A percentile compares a stretch with the other conserved stretches of the same genome.
phyloP scores from a whole-genome alignment of 495 filamentous ascomycete species.

The Penicillium verhagenii region DNA sequence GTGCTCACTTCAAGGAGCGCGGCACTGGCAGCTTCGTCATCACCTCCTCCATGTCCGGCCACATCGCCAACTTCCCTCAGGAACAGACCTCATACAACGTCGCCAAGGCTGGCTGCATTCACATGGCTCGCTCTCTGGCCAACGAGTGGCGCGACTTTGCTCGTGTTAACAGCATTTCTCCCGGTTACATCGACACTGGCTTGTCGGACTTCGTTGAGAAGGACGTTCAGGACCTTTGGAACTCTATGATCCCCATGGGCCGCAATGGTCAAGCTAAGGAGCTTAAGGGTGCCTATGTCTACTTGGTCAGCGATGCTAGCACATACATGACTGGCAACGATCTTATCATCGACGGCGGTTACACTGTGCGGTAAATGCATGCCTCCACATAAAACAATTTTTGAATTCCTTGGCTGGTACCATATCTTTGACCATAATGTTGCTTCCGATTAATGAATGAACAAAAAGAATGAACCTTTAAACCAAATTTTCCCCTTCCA shows the following conservation, averaged over 20 bases:
- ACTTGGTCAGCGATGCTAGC: slow-evolving; percentile 70
- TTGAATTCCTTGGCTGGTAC: background rate
- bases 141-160: slow-evolving; percentile 81
- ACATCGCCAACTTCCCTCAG: slow-evolving; percentile 76
- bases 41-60: slow-evolving; percentile 67
- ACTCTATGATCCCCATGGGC: slow-evolving; percentile 72
- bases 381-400: slow-evolving; percentile 7
- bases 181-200: slow-evolving; percentile 79
- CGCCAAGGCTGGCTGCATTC: slow-evolving; percentile 63
- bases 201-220: slow-evolving; percentile 71
- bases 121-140: slow-evolving; percentile 59
- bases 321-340: slow-evolving; percentile 84
- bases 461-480: background rate
- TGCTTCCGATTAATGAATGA: slow-evolving; percentile 2
- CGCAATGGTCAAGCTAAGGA: slow-evolving; percentile 75
- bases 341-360: slow-evolving; percentile 71
- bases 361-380: slow-evolving; percentile 39
- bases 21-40: slow-evolving; percentile 62
- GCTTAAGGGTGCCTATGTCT: slow-evolving; percentile 81
- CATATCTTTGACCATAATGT: background rate
- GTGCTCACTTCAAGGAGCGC: slow-evolving; percentile 61
- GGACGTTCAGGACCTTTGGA: slow-evolving; percentile 70
- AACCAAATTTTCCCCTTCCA: too few species aligned
- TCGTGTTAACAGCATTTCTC: slow-evolving; percentile 70
- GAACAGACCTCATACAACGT: slow-evolving; percentile 82